Evolutionary conservation across 2,329 filamentous ascomycete genomes (phyloP).

Genomic region (Achaetomium macrosporum): DNA sequence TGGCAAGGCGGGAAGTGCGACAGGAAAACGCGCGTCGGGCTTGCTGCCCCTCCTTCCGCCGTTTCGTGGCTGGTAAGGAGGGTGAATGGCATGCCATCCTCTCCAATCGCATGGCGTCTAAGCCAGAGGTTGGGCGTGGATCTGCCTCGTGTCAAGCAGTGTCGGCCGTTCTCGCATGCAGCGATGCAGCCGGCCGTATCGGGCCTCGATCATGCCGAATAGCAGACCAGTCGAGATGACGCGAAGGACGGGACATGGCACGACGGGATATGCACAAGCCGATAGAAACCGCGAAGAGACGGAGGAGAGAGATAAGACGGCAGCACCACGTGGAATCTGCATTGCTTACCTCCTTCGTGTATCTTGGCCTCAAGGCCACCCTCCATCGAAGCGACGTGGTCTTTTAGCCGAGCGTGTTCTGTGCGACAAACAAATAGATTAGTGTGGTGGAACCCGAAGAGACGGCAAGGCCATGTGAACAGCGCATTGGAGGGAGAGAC

Average conservation of each 20-base stretch:
- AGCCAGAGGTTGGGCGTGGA: no score
- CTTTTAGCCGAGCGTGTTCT: slow-evolving; percentile 92
- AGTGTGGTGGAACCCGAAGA: slow-evolving; percentile 27
- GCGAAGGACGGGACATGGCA: neutral
- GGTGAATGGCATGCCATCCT: neutral
- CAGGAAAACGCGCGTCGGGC: slow-evolving; percentile 8
- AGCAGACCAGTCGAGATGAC: neutral
- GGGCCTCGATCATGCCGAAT: slow-evolving; percentile 11
- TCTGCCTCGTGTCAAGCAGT: neutral
- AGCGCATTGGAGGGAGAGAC: slow-evolving; percentile 2
- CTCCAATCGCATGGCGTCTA: neutral
- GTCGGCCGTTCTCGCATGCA: neutral
- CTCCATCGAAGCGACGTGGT: slow-evolving; percentile 79
- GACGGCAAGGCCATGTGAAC: slow-evolving; percentile 19
- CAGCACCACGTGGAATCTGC: slow-evolving; percentile 20
- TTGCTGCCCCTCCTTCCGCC: neutral
- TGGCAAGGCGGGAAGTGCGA: slow-evolving; percentile 5
- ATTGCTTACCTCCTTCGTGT: slow-evolving; percentile 79
- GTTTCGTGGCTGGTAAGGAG: neutral
- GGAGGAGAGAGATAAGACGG: slow-evolving; percentile 1
- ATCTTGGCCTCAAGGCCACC: slow-evolving; percentile 86
- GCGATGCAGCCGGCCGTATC: slow-evolving; percentile 14
- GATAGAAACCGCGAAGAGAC: slow-evolving; percentile 24
- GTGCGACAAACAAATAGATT: slow-evolving; percentile 28
- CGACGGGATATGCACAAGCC: slow-evolving; percentile 19